A percentile compares a stretch with the other conserved stretches of the same genome.
phyloP scores from a whole-genome alignment of 179 eudicot genomes.

The Silene vulgaris region DNA sequence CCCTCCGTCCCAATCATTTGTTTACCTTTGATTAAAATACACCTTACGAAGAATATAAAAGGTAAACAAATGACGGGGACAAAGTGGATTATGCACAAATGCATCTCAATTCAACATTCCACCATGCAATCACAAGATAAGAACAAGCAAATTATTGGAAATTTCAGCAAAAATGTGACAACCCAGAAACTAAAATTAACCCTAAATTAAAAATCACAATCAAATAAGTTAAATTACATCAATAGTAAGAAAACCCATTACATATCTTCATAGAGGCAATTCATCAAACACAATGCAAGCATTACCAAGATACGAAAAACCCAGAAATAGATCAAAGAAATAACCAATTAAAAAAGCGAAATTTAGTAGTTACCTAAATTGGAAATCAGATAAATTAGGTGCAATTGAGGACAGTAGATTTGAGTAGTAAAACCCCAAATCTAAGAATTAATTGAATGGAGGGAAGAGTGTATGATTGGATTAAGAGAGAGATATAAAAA shows the following conservation, averaged over 20 bases:
- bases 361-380: not conserved
- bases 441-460: not conserved
- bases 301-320: not conserved
- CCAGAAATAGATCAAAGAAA: conserved; percentile 13
- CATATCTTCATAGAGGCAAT: conserved; percentile 6
- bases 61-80: no score
- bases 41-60: no score
- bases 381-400: not conserved
- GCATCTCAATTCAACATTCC: no score
- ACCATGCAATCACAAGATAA: not conserved
- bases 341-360: not conserved
- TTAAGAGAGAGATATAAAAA: not conserved
- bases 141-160: not conserved
- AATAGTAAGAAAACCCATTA: not conserved
- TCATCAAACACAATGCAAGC: conserved; percentile 17
- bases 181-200: conserved; percentile 12
- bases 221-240: not conserved
- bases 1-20: no score
- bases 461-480: conserved; percentile 6
- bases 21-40: no score
- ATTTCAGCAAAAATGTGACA: conserved; percentile 1
- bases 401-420: not conserved
- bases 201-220: not conserved
- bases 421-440: conserved; percentile 10
- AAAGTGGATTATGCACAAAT: not conserved